Evolutionary conservation across 768 basidiomycete species (phyloP).

Genomic region (Lactarius quietus): DNA sequence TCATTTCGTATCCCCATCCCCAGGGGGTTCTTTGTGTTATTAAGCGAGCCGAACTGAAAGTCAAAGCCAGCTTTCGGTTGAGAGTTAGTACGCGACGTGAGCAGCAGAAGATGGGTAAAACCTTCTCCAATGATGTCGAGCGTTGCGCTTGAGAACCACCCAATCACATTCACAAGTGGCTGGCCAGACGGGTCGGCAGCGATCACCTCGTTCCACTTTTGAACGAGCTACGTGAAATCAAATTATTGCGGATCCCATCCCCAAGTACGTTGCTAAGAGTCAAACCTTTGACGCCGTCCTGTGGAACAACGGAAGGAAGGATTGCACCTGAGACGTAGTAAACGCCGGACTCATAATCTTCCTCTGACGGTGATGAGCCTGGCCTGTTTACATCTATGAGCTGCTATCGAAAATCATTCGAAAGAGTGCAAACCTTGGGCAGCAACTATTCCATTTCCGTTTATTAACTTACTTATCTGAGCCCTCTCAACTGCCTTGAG

Average conservation of each 20-base stretch:
- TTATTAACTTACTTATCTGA: constrained; percentile 21
- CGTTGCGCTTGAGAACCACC: constrained; percentile 29
- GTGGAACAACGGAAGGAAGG: constrained; percentile 30
- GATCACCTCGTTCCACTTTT: constrained; percentile 29
- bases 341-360: constrained; percentile 32
- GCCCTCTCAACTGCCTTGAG: constrained; percentile 6
- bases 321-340: constrained; percentile 26
- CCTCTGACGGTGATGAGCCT: constrained; percentile 28
- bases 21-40: constrained; percentile 26
- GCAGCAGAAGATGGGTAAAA: not conserved
- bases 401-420: not conserved
- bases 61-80: constrained; percentile 28
- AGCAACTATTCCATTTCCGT: constrained; percentile 25
- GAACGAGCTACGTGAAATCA: constrained; percentile 22
- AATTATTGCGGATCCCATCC: not conserved
- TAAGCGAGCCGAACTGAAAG: constrained; percentile 28
- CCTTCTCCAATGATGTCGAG: constrained; percentile 31
- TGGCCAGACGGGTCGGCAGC: not conserved
- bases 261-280: not conserved
- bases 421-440: constrained; percentile 21
- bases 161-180: constrained; percentile 22
- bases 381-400: constrained; percentile 11
- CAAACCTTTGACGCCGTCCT: constrained; percentile 25
- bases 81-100: not conserved
- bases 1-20: constrained; percentile 24